A percentile compares a stretch with the other conserved stretches of the same genome.
These are phyloP conservation scores for Cymbidium sinense DNA, from an alignment of 106 monocot species.

Conservation along the genomic window DNA sequence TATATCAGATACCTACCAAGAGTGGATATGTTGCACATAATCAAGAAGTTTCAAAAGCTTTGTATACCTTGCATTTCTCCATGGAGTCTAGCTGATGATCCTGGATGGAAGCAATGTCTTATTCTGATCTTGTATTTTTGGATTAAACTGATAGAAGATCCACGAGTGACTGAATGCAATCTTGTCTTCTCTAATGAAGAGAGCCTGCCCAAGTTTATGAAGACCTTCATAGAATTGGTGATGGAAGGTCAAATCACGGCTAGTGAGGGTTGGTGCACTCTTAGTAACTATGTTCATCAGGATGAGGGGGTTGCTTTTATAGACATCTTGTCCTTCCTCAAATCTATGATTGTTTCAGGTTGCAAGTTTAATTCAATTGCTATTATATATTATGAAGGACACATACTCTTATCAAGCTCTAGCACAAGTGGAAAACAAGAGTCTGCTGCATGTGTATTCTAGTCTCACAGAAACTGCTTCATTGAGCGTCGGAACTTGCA, in stretches of 20 bases:
- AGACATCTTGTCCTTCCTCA: conserved; percentile 35
- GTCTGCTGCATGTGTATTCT: conserved; percentile 47
- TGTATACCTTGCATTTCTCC: conserved; percentile 34
- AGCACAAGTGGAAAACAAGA: conserved; percentile 6
- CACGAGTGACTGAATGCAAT: conserved; percentile 11
- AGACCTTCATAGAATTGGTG: conserved; percentile 39
- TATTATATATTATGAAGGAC: conserved; percentile 29
- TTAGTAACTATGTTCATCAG: conserved; percentile 33
- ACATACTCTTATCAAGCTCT: conserved; percentile 5
- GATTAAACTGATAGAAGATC: conserved; percentile 52
- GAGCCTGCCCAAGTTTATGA: conserved; percentile 33
- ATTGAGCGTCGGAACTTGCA: conserved; percentile 30
- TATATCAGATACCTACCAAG: conserved; percentile 47
- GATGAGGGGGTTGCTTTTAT: conserved; percentile 18
- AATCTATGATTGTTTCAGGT: conserved; percentile 66
- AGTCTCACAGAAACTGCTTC: conserved; percentile 22
- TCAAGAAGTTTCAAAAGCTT: conserved; percentile 43
- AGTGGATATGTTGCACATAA: conserved; percentile 31
- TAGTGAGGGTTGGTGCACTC: conserved; percentile 49
- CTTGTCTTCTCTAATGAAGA: conserved; percentile 11
- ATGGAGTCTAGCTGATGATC: conserved; percentile 27
- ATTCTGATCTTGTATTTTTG: conserved; percentile 48
- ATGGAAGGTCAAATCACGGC: conserved; percentile 45
- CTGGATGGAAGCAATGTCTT: conserved; percentile 33
- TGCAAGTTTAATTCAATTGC: conserved; percentile 47